Evolutionary conservation across 441 rosid species (phyloP).

Genomic region (Eruca vesicaria): DNA sequence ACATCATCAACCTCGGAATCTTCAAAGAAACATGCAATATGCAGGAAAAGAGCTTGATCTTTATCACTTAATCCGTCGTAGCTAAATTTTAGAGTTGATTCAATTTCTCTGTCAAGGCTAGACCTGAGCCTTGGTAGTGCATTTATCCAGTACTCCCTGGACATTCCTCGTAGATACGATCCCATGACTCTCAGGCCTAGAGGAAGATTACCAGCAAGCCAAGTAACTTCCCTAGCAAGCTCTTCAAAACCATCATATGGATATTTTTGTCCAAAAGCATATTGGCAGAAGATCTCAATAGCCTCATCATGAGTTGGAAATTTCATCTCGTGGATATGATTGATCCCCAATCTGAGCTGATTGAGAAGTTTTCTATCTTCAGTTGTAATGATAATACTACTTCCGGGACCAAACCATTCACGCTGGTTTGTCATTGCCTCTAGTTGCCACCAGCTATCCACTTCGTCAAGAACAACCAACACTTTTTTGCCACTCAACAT

Average conservation of each 20-base stretch:
- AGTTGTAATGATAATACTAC: slow-evolving; percentile 35
- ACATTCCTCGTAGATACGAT: slow-evolving; percentile 13
- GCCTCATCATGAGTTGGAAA: background rate
- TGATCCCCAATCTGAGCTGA: background rate
- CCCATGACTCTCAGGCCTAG: slow-evolving; percentile 34
- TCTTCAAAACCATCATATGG: background rate
- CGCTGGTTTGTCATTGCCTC: background rate
- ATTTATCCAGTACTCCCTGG: background rate
- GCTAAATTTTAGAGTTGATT: slow-evolving; percentile 21
- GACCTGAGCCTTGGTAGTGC: slow-evolving; percentile 8
- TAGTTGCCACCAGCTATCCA: slow-evolving; percentile 2
- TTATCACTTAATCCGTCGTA: slow-evolving; percentile 26
- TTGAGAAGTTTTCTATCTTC: slow-evolving; percentile 26
- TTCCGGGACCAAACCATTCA: slow-evolving; percentile 26
- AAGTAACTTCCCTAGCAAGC: background rate
- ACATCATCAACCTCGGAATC: background rate
- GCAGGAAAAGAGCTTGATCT: slow-evolving; percentile 28
- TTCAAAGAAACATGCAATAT: slow-evolving; percentile 37
- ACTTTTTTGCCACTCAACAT: background rate
- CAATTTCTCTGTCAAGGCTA: background rate
- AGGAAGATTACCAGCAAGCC: slow-evolving; percentile 21
- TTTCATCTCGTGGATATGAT: background rate
- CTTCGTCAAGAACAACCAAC: slow-evolving; percentile 36
- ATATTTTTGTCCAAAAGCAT: slow-evolving; percentile 13
- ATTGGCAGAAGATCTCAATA: slow-evolving; percentile 14